Percentiles rank a stretch among this genome's conserved stretches.
Conservation (phyloP, 2,329 filamentous ascomycete genomes). For the Sporothrix brunneoviolacea region DNA sequence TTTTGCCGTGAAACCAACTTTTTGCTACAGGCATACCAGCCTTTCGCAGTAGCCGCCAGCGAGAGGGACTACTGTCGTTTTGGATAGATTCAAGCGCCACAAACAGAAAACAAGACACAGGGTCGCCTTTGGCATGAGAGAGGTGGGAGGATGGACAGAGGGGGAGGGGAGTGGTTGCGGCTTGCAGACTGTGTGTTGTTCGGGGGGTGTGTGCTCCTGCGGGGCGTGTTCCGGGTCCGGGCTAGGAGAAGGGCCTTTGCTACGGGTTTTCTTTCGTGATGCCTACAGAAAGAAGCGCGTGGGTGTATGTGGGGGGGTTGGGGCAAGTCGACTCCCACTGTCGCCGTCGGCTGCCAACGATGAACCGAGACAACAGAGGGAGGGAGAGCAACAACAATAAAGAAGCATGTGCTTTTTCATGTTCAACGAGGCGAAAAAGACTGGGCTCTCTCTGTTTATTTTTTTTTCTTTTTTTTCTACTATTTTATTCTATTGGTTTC, state of each 20-base stretch:
- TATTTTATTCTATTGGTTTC: not conserved
- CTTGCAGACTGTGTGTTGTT: too few relatives aligned
- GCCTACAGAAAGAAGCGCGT: slow-evolving; percentile 1
- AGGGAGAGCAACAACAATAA: not conserved
- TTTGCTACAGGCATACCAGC: too few relatives aligned
- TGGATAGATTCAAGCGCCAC: not conserved
- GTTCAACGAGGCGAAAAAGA: not conserved
- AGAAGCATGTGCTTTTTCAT: slow-evolving; percentile 1
- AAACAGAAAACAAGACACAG: not conserved
- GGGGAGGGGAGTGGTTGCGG: too few relatives aligned
- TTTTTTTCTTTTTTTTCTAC: not conserved
- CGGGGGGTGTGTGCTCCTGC: too few relatives aligned
- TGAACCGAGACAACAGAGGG: not conserved
- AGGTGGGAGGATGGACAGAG: too few relatives aligned
- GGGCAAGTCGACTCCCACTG: too few relatives aligned
- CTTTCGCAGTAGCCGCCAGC: too few relatives aligned
- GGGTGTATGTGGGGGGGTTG: too few relatives aligned
- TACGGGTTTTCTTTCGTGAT: slow-evolving; percentile 5
- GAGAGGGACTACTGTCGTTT: not conserved
- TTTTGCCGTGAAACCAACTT: too few relatives aligned
- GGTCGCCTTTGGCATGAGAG: too few relatives aligned
- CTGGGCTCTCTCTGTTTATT: not conserved
- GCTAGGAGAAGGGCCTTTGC: not conserved
- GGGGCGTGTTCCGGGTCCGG: too few relatives aligned
- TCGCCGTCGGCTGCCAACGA: too few relatives aligned